Base-by-base conservation (phyloP, 768 basidiomycete genomes). In the Pisolithus tinctorius region DNA sequence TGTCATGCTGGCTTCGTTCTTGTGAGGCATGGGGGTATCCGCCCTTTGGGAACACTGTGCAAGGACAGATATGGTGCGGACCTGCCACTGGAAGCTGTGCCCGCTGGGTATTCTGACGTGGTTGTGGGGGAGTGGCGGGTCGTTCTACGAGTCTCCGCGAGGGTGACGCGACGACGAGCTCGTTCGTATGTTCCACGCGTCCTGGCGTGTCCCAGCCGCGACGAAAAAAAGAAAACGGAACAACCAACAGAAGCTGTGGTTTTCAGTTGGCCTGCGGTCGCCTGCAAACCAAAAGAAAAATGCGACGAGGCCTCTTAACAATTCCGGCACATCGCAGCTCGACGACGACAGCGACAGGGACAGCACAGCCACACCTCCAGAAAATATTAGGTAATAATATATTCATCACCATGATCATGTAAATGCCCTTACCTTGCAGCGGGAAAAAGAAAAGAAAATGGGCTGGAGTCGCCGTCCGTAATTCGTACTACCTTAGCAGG, bases 21-120 rank as follows among this genome's bases (percentile, higher is more conserved):
- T 51, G 49, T 42, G 52, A 8, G 57, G 56, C 59, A 66, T 63
- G 17, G 17, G 6, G 23, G n/a, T 23, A 40, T 17, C 40, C n/a
- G 17, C n/a, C 20, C 37, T n/a, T 20, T 16, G 17, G 10, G 40
- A 11, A 41, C 17, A 23, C 23, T 20, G 39, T 20, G 39, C 39
- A 40, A 40, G 20, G 16, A 40, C 23, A 23, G 40, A 41, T 20
- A 20, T 17, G 40, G 3, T 34, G 31, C 39, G 39, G 39, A 40
- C 39, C 39, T 41, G 40, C 40, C 40, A 17, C 34, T 11, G 34
- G 40, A 17, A 23, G 40, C 40, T 23, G 40, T 41, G 40, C 17
- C 23, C n/a, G 17, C 23, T 20, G 17, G n/a, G 23, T 41, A 41
- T 34, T 11, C 11, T 34, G 34, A 41, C 17, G n/a, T 41, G 40